Evolutionary conservation across 2,329 filamentous ascomycete species (phyloP), one percentile per base, ranked within the genome.

Genomic region (Arthrocladium fulminans): DNA sequence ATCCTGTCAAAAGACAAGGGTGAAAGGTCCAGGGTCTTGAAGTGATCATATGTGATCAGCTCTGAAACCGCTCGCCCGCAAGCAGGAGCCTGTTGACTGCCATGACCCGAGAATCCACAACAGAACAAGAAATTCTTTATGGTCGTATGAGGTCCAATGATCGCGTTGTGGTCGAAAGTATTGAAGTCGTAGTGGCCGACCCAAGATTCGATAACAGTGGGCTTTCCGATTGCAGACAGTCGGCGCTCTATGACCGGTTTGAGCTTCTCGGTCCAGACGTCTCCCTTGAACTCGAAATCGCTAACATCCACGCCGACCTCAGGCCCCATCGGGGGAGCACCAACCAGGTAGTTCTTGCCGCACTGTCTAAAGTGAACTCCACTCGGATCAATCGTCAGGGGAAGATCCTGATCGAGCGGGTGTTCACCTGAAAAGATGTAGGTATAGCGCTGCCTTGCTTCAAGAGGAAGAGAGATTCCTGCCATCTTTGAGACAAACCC

Each of bases 131-230:
- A 49, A 23, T 55, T 55, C 2, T 29, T 29, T 2, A 55, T 29
- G 2, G 13, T 24, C 13, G 22, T n/a, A 34, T 55, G 53, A 2
- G 51, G 34, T 2, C 53, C 53, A 39, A 55, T 32, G 19, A 55
- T 45, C 3, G 53, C 53, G 25, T 55, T 56, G n/a, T 49, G 47
- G 41, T 56, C 54, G 29, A 56, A 56, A 3, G 50, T 56, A 35
- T 56, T 54, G 45, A 56, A 54, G 37, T 56, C 54, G 34, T 55
- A 56, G 40, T 56, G 54, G 7, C 54, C 54, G 27, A 56, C 46
- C 54, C 54, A 56, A 3, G 48, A 39, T 37, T 53, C 29, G 1
- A 48, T 56, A 10, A 56, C 51, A 1, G 43, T 49, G 3, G 52
- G 52, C 3, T 23, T 45, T 1, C 29, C 23, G 23, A 56, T 53